Evolutionary conservation across 208 protist species (phyloP).

Genomic region (Zelonia costaricensis): DNA sequence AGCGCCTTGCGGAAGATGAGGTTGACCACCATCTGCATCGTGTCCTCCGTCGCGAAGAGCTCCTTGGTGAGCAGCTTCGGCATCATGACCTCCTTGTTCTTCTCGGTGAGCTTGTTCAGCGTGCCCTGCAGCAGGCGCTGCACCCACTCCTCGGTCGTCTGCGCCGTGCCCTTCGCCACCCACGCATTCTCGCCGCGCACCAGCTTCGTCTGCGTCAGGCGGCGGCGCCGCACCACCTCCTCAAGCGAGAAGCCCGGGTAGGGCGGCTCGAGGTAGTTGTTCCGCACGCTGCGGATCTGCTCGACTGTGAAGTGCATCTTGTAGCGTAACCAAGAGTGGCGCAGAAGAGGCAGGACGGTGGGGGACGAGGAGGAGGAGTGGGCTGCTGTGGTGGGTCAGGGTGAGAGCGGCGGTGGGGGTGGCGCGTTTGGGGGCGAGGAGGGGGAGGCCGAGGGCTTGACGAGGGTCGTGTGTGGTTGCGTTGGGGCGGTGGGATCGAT

Average conservation of each 20-base stretch:
- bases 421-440: no score
- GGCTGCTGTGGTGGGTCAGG: no score
- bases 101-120: constrained; percentile 82
- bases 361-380: no score
- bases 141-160: constrained; percentile 84
- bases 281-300: constrained; percentile 76
- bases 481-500: neutral
- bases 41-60: constrained; percentile 66
- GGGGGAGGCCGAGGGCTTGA: no score
- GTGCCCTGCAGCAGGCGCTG: constrained; percentile 73
- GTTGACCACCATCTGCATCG: constrained; percentile 56
- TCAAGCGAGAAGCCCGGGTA: constrained; percentile 89
- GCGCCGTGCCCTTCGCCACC: constrained; percentile 61
- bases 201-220: constrained; percentile 62
- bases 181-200: constrained; percentile 86
- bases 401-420: no score
- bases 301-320: constrained; percentile 78
- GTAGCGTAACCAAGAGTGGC: neutral
- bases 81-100: constrained; percentile 74
- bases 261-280: constrained; percentile 71
- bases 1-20: constrained; percentile 88
- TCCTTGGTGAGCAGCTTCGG: constrained; percentile 56
- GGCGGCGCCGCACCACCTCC: constrained; percentile 69
- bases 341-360: neutral
- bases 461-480: no score